Conservation (phyloP, 2,329 filamentous ascomycete genomes). For the Sporothrix luriei region DNA sequence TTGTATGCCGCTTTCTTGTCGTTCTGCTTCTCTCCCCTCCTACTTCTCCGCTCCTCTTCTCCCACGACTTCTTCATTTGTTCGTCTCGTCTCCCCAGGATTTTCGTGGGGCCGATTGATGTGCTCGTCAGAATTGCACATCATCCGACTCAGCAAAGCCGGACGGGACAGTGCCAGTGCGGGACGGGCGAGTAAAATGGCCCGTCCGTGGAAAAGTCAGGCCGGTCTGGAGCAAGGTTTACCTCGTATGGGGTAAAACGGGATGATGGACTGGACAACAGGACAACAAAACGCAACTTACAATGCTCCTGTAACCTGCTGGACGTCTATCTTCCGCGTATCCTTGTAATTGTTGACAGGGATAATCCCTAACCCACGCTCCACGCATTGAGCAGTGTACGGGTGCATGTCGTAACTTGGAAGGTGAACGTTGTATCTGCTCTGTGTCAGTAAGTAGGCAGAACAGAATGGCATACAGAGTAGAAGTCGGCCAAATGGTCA, state of each 20-base stretch:
- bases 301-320: constrained; percentile 14
- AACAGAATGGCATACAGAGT: background rate
- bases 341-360: constrained; percentile 23
- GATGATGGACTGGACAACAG: background rate
- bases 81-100: constrained; percentile 31
- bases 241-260: background rate
- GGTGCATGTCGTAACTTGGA: background rate
- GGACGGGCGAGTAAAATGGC: background rate
- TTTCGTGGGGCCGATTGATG: constrained; percentile 33
- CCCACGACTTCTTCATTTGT: background rate
- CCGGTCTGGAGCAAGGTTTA: background rate
- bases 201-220: background rate
- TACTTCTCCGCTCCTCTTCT: background rate
- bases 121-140: constrained; percentile 34
- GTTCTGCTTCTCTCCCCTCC: background rate
- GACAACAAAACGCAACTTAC: background rate
- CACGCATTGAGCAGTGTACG: background rate
- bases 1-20: background rate
- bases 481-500: background rate
- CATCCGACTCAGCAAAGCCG: constrained; percentile 40
- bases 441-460: background rate
- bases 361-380: constrained; percentile 18
- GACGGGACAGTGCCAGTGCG: constrained; percentile 30
- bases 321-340: constrained; percentile 16
- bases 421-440: background rate